phyloP scores from a whole-genome alignment of 176 grass and related monocot species.

The Avena eriantha region DNA sequence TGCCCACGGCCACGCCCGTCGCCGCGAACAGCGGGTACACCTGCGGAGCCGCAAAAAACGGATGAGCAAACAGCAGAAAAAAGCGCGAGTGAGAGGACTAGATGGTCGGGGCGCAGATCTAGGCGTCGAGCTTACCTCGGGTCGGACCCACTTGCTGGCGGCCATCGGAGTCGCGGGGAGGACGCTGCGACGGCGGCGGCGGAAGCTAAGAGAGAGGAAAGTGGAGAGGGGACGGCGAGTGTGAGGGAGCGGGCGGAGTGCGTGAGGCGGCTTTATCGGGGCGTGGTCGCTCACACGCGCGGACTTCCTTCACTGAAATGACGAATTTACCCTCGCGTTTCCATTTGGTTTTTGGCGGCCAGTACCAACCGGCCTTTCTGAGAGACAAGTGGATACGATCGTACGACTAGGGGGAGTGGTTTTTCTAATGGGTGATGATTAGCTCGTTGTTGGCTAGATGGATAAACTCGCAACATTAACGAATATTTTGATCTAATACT shows the following conservation, averaged over 20 bases:
- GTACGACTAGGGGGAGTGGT: not conserved
- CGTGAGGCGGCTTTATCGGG: slow-evolving; percentile 39
- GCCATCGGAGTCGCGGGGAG: slow-evolving; percentile 53
- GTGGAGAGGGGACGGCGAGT: slow-evolving; percentile 32
- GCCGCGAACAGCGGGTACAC: slow-evolving; percentile 95
- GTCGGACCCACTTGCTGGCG: slow-evolving; percentile 72
- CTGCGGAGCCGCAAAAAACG: slow-evolving; percentile 26
- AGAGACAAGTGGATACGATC: not conserved
- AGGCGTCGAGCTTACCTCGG: slow-evolving; percentile 59
- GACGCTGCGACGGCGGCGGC: slow-evolving; percentile 30
- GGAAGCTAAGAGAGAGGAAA: not conserved
- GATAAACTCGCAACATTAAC: not conserved
- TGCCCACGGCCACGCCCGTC: slow-evolving; percentile 65
- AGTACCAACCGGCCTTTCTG: not conserved
- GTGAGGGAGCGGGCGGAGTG: slow-evolving; percentile 3
- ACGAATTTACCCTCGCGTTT: slow-evolving; percentile 37
- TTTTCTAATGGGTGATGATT: not conserved
- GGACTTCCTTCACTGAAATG: not conserved
- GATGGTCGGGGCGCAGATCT: not conserved
- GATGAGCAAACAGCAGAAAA: not conserved
- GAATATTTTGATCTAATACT: not conserved
- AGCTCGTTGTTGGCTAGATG: not conserved
- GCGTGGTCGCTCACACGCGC: not conserved
- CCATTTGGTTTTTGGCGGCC: not conserved
- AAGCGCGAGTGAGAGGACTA: not conserved